These are phyloP conservation scores for Quercus parvula DNA, from an alignment of 306 rosid species.

Conservation along the genomic window DNA sequence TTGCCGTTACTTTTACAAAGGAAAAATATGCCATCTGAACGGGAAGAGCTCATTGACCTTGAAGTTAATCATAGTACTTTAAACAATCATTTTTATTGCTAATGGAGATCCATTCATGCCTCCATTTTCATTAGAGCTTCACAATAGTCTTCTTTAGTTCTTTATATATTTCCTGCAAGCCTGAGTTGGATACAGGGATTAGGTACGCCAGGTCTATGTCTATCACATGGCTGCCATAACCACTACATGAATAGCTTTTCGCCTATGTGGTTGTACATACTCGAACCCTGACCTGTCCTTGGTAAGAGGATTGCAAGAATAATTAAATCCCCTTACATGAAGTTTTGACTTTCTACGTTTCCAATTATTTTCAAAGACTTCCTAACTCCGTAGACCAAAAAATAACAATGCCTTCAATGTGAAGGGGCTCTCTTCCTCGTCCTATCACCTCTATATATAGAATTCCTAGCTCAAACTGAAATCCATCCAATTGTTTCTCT, in stretches of 20 bases:
- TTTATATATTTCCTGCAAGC: conserved; percentile 4
- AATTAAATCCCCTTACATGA: not conserved
- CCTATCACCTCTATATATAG: conserved; percentile 6
- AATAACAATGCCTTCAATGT: not conserved
- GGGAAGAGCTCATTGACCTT: too few relatives aligned
- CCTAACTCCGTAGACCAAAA: conserved; percentile 22
- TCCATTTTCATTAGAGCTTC: not conserved
- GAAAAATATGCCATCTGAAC: too few relatives aligned
- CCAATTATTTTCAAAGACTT: too few relatives aligned
- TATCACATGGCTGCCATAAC: conserved; percentile 24
- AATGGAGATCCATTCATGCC: not conserved
- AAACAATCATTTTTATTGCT: too few relatives aligned
- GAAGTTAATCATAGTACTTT: too few relatives aligned
- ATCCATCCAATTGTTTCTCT: not conserved
- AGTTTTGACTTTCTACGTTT: too few relatives aligned
- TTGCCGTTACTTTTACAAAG: too few relatives aligned
- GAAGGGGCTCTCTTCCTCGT: not conserved
- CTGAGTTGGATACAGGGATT: conserved; percentile 26
- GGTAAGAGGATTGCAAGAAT: not conserved
- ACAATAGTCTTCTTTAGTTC: not conserved
- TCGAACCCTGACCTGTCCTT: not conserved
- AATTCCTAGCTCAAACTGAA: not conserved
- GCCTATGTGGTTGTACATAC: not conserved
- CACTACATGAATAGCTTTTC: conserved; percentile 4
- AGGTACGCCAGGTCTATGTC: conserved; percentile 24